Conservation (phyloP, 2,329 filamentous ascomycete species). For the Pyrenochaeta sp. region DNA sequence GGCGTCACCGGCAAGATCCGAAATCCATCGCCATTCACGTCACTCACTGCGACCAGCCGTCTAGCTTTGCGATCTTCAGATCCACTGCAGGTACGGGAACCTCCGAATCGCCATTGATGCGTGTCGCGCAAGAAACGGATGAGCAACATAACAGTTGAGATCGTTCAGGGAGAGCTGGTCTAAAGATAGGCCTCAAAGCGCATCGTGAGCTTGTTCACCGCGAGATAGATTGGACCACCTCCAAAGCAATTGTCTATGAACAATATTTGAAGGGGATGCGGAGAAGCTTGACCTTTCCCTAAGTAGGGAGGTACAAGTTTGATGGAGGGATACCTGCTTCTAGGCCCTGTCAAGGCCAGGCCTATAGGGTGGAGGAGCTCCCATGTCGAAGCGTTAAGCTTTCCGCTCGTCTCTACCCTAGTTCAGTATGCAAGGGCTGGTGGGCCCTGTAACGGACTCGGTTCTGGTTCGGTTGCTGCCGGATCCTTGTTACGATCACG, state of each 20-base stretch:
- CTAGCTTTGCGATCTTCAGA: neutral
- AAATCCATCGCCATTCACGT: neutral
- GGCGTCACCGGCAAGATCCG: neutral
- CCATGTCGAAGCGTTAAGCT: constrained; percentile 16
- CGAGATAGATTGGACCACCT: neutral
- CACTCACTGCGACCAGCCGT: neutral
- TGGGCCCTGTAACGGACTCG: constrained; percentile 22
- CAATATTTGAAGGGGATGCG: constrained; percentile 1
- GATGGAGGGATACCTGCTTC: constrained; percentile 21
- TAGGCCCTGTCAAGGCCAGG: constrained; percentile 19
- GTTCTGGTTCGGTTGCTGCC: constrained; percentile 33
- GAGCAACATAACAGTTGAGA: neutral
- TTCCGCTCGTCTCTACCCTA: constrained; percentile 20
- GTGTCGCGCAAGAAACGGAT: neutral
- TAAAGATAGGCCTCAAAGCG: constrained; percentile 3
- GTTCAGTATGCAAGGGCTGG: constrained; percentile 31
- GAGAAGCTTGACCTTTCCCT: neutral
- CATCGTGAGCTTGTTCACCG: neutral
- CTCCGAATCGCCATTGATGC: neutral
- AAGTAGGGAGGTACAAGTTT: constrained; percentile 1
- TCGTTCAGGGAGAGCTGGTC: neutral
- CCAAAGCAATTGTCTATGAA: neutral
- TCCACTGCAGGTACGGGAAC: neutral
- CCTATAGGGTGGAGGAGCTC: constrained; percentile 11
- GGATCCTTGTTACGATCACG: constrained; percentile 35